Base-by-base conservation (phyloP, 192 early-diverging fungal genomes). In the Neocallimastix lanati region DNA sequence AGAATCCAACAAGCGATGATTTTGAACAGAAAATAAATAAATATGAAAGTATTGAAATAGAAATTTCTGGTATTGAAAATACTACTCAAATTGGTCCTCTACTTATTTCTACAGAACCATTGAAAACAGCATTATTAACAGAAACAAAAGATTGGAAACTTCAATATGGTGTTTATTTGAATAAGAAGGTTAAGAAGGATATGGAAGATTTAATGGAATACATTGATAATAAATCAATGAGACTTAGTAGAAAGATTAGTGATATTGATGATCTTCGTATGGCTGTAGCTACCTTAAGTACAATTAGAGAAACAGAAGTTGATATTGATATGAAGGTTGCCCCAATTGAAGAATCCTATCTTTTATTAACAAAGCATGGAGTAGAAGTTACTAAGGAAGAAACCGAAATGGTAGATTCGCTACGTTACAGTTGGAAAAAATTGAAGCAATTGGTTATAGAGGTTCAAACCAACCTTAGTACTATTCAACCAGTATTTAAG, bases 91-190 rank as follows among this genome's bases (percentile, higher is more conserved):
- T 90, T 81, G 89, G 89, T 0, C 77, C 90, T 18, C 83, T 90
- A 15, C 81, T 88, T 11, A 88, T 91, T 27, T 90, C 87, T 29
- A 86, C 87, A 3, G 90, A 91, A 81, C 90, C 90, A 18, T 80
- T 91, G 7, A 91, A 90, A 82, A 81, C 90, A n/a, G 88, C 90
- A 4, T 81, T 91, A 25, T 78, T 87, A 16, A 86, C 87, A 21
- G 90, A 91, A 82, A 91, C 90, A 21, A 90, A 90, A 82, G 88
- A 91, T 28, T 91, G 90, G 90, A 91, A 90, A 83, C 90, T 90
- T 77, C 88, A 89, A 78, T 91, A 89, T 81, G 90, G 90, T 11
- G 79, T 89, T 27, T 90, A 91, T 82, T 81, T 91, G 18, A 91
- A 91, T 82, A 80, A 83, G 28, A 90, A 91, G 80, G 90, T 91